Base-by-base conservation (phyloP, 208 protist genomes). In the Crithidia acanthocephali region DNA sequence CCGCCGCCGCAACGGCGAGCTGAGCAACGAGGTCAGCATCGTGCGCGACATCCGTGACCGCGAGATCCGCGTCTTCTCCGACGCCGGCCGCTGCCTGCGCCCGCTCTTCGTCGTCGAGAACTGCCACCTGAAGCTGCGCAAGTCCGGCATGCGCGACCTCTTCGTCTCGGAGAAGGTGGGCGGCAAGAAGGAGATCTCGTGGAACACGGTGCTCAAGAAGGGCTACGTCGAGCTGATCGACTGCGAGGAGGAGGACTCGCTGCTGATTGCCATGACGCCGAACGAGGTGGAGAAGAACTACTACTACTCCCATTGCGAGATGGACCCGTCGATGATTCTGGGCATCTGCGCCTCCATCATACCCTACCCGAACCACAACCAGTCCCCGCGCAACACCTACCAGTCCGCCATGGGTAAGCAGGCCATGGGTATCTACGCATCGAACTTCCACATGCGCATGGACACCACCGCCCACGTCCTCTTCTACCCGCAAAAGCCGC, bases 331-430 rank as follows among this genome's bases (percentile, higher is more conserved):
- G 40, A 92, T 91, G 65, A 85, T 98, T 42, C 74, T 97, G 4
- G 95, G 95, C 33, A 89, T 98, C 60, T 88, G 91, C 61, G 98
- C 97, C 13, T 96, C 95, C 32, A 88, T 99, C 55, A 99, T 99
- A 79, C 99, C 99, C 15, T 99, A 98, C 86, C 99, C 99, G 22
- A 98, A 99, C 91, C 99, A 99, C 85, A 99, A 99, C 83, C 99
- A 99, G 86, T 99, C 98, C 2, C 98, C 99, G 32, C 90, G 99
- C 50, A 99, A 99, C 82, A 99, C 99, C 11, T 99, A 99, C 80
- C 99, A 99, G 92, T 99, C 98, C 75, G 98, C 99, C 67, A 99
- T 99, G 99, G 99, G 99, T 73, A 99, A 99, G 81, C 99, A 99
- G 83, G 98, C 98, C 13, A 97, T 99, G 53, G 98, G 98, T 22